A percentile compares a stretch with the other conserved stretches of the same genome.
Conservation (phyloP, 2,329 filamentous ascomycete genomes). For the Penicillium sp. region DNA sequence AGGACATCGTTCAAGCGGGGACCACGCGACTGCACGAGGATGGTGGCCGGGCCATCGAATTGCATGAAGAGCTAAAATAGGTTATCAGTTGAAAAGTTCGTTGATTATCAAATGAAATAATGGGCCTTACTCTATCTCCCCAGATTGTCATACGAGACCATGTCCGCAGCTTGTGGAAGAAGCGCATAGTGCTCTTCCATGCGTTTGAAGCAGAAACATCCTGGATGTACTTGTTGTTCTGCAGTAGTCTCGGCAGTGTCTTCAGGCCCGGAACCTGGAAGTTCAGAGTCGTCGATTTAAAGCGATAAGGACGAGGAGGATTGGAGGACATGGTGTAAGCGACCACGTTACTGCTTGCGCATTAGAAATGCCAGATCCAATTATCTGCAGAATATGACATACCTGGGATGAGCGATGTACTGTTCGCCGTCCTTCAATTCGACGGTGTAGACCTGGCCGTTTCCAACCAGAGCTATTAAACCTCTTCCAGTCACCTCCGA, state of each 20-base stretch:
- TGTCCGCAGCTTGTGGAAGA: slow-evolving; percentile 66
- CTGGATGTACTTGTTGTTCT: slow-evolving; percentile 66
- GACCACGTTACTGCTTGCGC: slow-evolving; percentile 64
- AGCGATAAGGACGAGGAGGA: slow-evolving; percentile 75
- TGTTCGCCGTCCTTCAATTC: slow-evolving; percentile 76
- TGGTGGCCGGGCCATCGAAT: slow-evolving; percentile 78
- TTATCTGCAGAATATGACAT: slow-evolving; percentile 13
- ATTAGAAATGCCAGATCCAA: slow-evolving; percentile 4
- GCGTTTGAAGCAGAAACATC: slow-evolving; percentile 65
- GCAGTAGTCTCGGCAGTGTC: slow-evolving; percentile 59
- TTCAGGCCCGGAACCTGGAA: slow-evolving; percentile 68
- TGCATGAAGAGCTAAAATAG: slow-evolving; percentile 69
- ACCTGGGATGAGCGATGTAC: slow-evolving; percentile 79
- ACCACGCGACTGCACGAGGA: slow-evolving; percentile 84
- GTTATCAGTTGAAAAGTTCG: not conserved
- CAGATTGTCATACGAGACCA: slow-evolving; percentile 77
- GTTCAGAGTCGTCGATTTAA: slow-evolving; percentile 68
- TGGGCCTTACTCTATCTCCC: slow-evolving; percentile 66
- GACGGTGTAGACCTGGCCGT: slow-evolving; percentile 84
- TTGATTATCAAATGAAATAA: not conserved
- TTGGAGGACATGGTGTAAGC: slow-evolving; percentile 76
- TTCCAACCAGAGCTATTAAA: slow-evolving; percentile 74
- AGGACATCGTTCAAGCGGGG: slow-evolving; percentile 72
- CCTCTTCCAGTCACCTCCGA: slow-evolving; percentile 84
- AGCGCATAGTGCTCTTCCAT: slow-evolving; percentile 65